These are phyloP conservation scores for Phlyctochytrium bullatum DNA, from an alignment of 192 early-diverging fungal genomes.

Conservation along the genomic window DNA sequence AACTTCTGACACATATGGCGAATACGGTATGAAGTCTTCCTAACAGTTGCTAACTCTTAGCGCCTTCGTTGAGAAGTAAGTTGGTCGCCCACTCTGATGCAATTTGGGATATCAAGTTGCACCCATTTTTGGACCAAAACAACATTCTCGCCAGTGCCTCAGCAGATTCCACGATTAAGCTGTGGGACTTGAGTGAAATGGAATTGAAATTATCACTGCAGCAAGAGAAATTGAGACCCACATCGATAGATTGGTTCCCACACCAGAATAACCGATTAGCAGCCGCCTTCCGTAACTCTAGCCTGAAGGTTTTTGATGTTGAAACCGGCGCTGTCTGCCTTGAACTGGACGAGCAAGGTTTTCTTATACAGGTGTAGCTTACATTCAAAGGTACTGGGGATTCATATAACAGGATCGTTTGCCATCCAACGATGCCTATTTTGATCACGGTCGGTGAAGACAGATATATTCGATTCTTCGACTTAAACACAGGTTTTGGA, in stretches of 20 bases:
- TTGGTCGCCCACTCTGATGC: conserved; percentile 79
- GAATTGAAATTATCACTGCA: conserved; percentile 12
- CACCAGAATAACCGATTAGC: conserved; percentile 57
- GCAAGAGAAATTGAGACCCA: conserved; percentile 53
- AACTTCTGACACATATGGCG: conserved; percentile 53
- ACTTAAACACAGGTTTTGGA: conserved; percentile 63
- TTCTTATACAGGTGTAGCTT: neutral
- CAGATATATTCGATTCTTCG: conserved; percentile 70
- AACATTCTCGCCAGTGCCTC: conserved; percentile 70
- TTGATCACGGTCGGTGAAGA: conserved; percentile 79
- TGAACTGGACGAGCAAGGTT: conserved; percentile 32
- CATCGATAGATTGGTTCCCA: conserved; percentile 66
- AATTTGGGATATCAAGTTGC: conserved; percentile 80
- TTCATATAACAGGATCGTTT: conserved; percentile 70
- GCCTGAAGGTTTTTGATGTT: conserved; percentile 71
- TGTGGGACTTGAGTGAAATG: conserved; percentile 64
- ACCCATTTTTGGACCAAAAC: conserved; percentile 49
- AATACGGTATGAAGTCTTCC: conserved; percentile 28
- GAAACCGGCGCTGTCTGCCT: conserved; percentile 65
- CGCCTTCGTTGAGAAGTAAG: too few species aligned
- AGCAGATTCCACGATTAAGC: conserved; percentile 75
- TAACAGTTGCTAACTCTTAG: too few species aligned
- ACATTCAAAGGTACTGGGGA: neutral
- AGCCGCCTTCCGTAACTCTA: conserved; percentile 63
- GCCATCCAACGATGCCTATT: conserved; percentile 71